Conservation (phyloP, 352 stramenopile species). For the Phytopythium litorale region DNA sequence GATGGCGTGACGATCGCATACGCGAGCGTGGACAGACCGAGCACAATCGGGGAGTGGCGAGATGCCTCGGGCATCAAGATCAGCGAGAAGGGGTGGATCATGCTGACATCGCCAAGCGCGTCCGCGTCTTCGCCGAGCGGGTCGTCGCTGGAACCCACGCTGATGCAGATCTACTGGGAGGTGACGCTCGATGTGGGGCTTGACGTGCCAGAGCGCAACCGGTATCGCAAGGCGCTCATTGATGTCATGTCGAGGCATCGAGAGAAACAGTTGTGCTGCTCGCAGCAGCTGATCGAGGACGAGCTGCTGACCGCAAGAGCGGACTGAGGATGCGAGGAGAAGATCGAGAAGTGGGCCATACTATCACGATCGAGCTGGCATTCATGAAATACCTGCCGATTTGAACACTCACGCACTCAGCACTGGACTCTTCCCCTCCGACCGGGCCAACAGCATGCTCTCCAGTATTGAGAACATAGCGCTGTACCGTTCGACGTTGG, state of each 20-base stretch:
- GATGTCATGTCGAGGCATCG: not conserved
- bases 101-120: not conserved
- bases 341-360: not conserved
- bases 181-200: not conserved
- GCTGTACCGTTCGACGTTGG: not conserved
- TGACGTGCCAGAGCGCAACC: slow-evolving; percentile 2
- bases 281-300: slow-evolving; percentile 6
- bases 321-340: too few relatives aligned
- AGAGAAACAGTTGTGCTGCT: not conserved
- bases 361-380: not conserved
- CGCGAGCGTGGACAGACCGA: not conserved
- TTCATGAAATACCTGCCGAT: not conserved
- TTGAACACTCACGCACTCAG: not conserved
- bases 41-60: not conserved
- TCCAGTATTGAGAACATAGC: not conserved
- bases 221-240: not conserved
- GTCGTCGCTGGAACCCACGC: not conserved
- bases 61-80: not conserved
- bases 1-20: not conserved
- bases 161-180: slow-evolving; percentile 4
- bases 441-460: not conserved
- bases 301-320: not conserved
- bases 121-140: not conserved
- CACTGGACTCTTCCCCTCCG: not conserved
- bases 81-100: not conserved